phyloP scores from a whole-genome alignment of 371 early-diverging fungal genomes.

The Syncephalastrum racemosum region DNA sequence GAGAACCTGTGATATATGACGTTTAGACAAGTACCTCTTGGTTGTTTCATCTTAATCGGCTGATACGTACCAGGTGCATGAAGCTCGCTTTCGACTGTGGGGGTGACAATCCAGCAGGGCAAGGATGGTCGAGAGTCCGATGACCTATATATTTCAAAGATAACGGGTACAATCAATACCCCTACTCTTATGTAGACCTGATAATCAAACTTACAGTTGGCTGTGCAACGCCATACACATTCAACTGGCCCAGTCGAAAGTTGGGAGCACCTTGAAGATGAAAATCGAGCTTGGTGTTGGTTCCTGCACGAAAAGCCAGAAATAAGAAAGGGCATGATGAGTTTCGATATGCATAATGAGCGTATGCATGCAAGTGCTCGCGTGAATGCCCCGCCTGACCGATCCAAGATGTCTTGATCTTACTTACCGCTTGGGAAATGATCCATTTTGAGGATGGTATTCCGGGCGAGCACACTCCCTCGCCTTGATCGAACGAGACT shows the following conservation, averaged over 20 bases:
- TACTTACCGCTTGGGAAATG: constrained; percentile 59
- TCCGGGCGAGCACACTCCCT: constrained; percentile 62
- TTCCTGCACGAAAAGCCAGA: constrained; percentile 23
- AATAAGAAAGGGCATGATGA: background rate
- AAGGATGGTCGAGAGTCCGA: constrained; percentile 64
- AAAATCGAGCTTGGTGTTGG: constrained; percentile 61
- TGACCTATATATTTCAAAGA: constrained; percentile 25
- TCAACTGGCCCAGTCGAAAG: constrained; percentile 63
- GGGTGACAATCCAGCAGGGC: constrained; percentile 60
- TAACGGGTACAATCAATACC: constrained; percentile 3
- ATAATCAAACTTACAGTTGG: constrained; percentile 50
- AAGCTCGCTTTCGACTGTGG: constrained; percentile 29
- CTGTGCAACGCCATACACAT: constrained; percentile 71
- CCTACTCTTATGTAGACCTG: background rate
- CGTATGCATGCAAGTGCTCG: background rate
- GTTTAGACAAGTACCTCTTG: background rate
- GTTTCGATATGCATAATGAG: background rate
- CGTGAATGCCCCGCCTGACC: background rate
- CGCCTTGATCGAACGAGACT: constrained; percentile 41
- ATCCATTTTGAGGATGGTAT: constrained; percentile 67
- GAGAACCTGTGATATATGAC: constrained; percentile 53
- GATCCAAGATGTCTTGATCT: background rate
- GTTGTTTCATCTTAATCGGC: background rate
- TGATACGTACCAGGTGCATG: constrained; percentile 45
- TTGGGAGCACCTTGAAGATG: constrained; percentile 73